These are phyloP conservation scores for Penicillium verhagenii DNA, from an alignment of 495 filamentous ascomycete species.

Conservation along the genomic window DNA sequence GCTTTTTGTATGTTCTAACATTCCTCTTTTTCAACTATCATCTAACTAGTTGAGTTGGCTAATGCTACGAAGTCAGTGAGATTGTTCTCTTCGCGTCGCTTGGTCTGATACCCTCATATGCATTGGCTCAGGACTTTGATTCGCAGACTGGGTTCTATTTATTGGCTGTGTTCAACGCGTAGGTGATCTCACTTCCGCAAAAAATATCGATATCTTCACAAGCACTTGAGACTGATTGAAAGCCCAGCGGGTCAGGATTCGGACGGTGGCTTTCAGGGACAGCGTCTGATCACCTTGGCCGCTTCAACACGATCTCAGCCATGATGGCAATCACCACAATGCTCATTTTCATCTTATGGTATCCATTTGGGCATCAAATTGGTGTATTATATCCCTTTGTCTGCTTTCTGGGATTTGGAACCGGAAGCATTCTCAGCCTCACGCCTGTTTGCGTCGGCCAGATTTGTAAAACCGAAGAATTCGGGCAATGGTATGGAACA, in stretches of 20 bases:
- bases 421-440: constrained; percentile 58
- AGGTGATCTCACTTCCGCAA: neutral
- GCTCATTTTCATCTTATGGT: constrained; percentile 51
- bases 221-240: neutral
- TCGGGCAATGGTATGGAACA: constrained; percentile 62
- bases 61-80: constrained; percentile 30
- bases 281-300: constrained; percentile 64
- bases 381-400: constrained; percentile 52
- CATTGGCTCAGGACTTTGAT: constrained; percentile 28
- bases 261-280: constrained; percentile 67
- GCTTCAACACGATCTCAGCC: constrained; percentile 54
- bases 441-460: constrained; percentile 59
- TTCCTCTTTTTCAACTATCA: neutral
- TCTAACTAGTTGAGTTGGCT: neutral
- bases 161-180: constrained; percentile 29
- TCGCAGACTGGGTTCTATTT: constrained; percentile 23
- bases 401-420: constrained; percentile 57
- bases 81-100: constrained; percentile 46
- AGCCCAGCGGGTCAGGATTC: constrained; percentile 29
- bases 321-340: constrained; percentile 43
- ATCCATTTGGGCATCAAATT: constrained; percentile 49
- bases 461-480: constrained; percentile 56
- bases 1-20: constrained; percentile 30
- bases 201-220: neutral
- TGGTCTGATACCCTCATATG: constrained; percentile 47